These are phyloP conservation scores for Sisymbrium irio DNA, from an alignment of 345 rosid genomes.

Conservation along the genomic window DNA sequence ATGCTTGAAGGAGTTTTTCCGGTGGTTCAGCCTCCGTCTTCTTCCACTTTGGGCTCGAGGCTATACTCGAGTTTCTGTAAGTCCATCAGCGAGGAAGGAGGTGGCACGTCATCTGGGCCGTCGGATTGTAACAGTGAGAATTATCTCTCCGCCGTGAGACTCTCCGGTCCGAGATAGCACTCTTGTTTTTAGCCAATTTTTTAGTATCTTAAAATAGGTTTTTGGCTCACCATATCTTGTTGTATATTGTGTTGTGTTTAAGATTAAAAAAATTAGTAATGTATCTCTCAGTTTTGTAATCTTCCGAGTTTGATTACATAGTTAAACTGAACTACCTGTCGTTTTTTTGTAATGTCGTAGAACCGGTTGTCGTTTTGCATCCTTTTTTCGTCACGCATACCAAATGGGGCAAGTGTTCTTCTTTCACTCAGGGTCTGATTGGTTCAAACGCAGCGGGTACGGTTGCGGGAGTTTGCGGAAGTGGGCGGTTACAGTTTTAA, in stretches of 20 bases:
- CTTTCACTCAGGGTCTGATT: no score
- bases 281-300: slow-evolving; percentile 7
- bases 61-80: slow-evolving; percentile 47
- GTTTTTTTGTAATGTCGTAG: not conserved
- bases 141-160: slow-evolving; percentile 67
- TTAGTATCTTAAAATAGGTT: slow-evolving; percentile 15
- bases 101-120: slow-evolving; percentile 69
- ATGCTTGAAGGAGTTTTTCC: slow-evolving; percentile 86
- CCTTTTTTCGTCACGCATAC: not conserved
- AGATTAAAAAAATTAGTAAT: not conserved
- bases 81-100: slow-evolving; percentile 60
- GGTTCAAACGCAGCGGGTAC: no score
- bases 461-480: no score
- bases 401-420: no score
- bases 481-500: no score
- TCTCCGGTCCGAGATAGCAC: slow-evolving; percentile 90
- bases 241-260: slow-evolving; percentile 21
- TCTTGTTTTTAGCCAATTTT: not conserved
- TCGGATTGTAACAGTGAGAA: slow-evolving; percentile 72
- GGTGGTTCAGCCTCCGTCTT: slow-evolving; percentile 62
- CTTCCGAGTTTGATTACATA: not conserved
- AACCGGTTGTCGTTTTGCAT: slow-evolving; percentile 15
- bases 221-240: slow-evolving; percentile 23
- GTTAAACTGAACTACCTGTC: not conserved
- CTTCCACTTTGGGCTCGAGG: slow-evolving; percentile 61